Conservation (phyloP, 202 grass and related monocot genomes). For the Miscanthus sacchariflorus region DNA sequence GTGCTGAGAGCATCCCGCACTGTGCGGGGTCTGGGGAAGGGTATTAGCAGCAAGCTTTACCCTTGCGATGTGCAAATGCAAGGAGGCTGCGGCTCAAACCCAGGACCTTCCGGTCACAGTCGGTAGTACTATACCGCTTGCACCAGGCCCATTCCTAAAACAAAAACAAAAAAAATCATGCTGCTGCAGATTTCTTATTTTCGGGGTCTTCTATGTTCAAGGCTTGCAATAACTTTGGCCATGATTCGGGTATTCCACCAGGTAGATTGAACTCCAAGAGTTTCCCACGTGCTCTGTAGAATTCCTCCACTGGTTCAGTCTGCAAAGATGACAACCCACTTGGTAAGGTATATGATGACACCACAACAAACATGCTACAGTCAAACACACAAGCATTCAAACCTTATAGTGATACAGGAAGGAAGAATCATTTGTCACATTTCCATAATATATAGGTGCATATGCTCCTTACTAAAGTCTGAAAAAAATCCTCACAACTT, state of each 20-base stretch:
- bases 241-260: constrained; percentile 82
- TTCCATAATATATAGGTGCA: not conserved
- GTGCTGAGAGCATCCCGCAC: no score
- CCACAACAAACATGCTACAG: not conserved
- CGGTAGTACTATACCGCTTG: no score
- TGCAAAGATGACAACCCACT: constrained; percentile 41
- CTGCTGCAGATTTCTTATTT: constrained; percentile 71
- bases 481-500: not conserved
- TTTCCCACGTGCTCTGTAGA: constrained; percentile 78
- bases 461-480: not conserved
- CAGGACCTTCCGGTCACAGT: no score
- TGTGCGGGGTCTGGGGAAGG: no score
- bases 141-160: no score
- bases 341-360: constrained; percentile 17
- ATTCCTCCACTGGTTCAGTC: constrained; percentile 87
- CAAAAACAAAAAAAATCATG: constrained; percentile 43
- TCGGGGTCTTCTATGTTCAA: constrained; percentile 77
- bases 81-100: no score
- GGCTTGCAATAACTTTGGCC: constrained; percentile 88
- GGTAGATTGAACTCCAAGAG: constrained; percentile 92
- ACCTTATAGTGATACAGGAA: not conserved
- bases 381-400: not conserved
- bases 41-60: no score
- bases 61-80: no score
- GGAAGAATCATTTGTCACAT: not conserved